These are phyloP conservation scores for Microstroma glucosiphilum DNA, from an alignment of 1,284 basidiomycete species.

Conservation along the genomic window DNA sequence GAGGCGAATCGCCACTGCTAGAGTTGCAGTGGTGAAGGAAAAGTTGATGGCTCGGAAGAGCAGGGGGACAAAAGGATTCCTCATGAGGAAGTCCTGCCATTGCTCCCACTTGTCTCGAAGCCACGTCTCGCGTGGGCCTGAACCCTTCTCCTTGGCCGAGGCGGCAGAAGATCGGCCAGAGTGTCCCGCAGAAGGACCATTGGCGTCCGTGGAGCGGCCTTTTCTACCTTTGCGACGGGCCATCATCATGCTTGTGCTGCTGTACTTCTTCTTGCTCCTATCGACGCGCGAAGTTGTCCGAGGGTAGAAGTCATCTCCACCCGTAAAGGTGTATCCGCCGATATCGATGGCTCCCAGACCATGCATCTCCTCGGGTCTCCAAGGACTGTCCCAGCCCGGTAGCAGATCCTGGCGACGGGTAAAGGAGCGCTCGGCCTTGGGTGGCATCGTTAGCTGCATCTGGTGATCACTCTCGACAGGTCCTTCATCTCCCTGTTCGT, in stretches of 20 bases:
- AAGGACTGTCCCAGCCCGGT: constrained; percentile 43
- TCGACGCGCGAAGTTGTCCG: constrained; percentile 27
- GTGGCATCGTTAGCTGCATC: constrained; percentile 9
- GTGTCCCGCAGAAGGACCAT: not conserved
- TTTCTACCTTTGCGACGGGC: not conserved
- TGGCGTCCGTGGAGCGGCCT: constrained; percentile 2
- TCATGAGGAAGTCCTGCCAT: constrained; percentile 41
- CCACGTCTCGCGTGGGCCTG: constrained; percentile 26
- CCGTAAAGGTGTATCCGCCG: constrained; percentile 20
- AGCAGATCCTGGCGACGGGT: constrained; percentile 40
- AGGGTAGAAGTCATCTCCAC: constrained; percentile 33
- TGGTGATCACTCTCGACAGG: too few species aligned
- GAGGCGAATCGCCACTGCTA: constrained; percentile 73
- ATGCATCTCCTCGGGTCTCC: constrained; percentile 35
- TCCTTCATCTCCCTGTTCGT: too few species aligned
- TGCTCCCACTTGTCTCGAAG: constrained; percentile 31
- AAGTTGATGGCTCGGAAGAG: constrained; percentile 79
- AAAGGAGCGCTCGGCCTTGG: constrained; percentile 25
- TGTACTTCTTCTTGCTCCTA: constrained; percentile 15
- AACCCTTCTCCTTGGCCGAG: not conserved
- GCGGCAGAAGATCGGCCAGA: not conserved
- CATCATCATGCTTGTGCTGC: constrained; percentile 1
- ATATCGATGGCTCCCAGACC: constrained; percentile 17
- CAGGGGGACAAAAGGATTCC: constrained; percentile 55
- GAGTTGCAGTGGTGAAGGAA: constrained; percentile 68